Base-by-base conservation (phyloP, 192 early-diverging fungal genomes). In the Entomortierella chlamydospora region DNA sequence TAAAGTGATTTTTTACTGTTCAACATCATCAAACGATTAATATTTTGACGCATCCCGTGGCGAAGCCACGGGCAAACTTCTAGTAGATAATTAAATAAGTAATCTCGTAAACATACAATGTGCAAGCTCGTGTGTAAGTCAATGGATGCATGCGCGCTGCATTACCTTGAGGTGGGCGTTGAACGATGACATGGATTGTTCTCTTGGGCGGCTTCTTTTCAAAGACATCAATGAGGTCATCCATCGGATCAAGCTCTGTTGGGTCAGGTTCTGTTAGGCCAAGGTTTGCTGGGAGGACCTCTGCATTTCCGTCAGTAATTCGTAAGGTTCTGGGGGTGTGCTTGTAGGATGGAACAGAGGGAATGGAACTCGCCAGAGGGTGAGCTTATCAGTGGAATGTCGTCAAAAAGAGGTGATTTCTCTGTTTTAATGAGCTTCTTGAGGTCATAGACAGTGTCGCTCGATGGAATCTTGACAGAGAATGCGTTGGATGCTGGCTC, bases 361-460 rank as follows among this genome's bases (percentile, higher is more conserved):
- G n/a, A n/a, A n/a, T n/a, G n/a, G n/a, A n/a, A 72, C 62, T 4
- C 26, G 42, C 65, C 63, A 72, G 11, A 66, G 65, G 1, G 42
- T 66, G 28, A 72, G 57, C 61, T 72, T 25, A 45, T 58, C 28
- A 6, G 62, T 2, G 50, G 2, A 58, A 72, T 17, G 20, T 72
- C 33, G 31, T 55, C n/a, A 64, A 72, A 72, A 15, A 1, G 1
- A 0, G n/a, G 31, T 20, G 12, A 34, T 33, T 49, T 30, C 61
- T 72, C 10, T 28, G 49, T 1, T 26, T 62, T 72, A 18, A 72
- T 72, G 53, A 65, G 29, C 6, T 54, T 33, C 33, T 72, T 72
- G 50, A 72, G 62, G 17, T 72, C 43, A 33, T 58, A 62, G 41
- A 72, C 53, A 33, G 65, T 68, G 26, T 54, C 57, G 43, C 6